Evolutionary conservation across 2,329 filamentous ascomycete species (phyloP).

Genomic region (Orbilia ellipsospora): DNA sequence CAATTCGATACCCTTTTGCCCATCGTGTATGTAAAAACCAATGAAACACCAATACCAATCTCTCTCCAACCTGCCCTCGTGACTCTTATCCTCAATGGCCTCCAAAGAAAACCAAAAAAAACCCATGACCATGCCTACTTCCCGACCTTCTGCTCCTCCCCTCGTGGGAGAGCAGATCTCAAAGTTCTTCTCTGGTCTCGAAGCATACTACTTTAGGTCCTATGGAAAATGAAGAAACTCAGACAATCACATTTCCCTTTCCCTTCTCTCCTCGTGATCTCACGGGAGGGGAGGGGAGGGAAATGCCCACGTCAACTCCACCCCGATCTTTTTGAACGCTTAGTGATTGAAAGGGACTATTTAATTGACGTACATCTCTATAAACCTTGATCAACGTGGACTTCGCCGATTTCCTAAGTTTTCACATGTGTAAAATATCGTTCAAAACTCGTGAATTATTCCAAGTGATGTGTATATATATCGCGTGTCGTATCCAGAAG

Average conservation of each 20-base stretch:
- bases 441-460: constrained; percentile 1
- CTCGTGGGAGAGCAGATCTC: constrained; percentile 36
- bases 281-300: neutral
- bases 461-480: constrained; percentile 9
- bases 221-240: constrained; percentile 54
- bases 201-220: constrained; percentile 56
- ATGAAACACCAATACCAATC: constrained; percentile 9
- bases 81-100: neutral
- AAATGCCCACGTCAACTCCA: constrained; percentile 50
- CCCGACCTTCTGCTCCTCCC: constrained; percentile 44
- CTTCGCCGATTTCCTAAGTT: no score
- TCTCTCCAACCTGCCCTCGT: constrained; percentile 8
- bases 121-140: constrained; percentile 56
- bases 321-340: constrained; percentile 51
- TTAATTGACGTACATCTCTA: constrained; percentile 54
- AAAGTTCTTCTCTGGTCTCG: constrained; percentile 53
- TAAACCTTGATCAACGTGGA: no score
- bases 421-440: neutral
- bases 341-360: constrained; percentile 55
- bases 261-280: constrained; percentile 1
- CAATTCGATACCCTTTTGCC: neutral
- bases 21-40: constrained; percentile 37
- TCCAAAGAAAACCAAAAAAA: constrained; percentile 7
- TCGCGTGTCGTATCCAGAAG: no score
- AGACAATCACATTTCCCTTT: constrained; percentile 26